Evolutionary conservation across 2,329 filamentous ascomycete genomes (phyloP), one percentile per base, ranked within the genome.

Genomic region (Leptographium galeiforme): DNA sequence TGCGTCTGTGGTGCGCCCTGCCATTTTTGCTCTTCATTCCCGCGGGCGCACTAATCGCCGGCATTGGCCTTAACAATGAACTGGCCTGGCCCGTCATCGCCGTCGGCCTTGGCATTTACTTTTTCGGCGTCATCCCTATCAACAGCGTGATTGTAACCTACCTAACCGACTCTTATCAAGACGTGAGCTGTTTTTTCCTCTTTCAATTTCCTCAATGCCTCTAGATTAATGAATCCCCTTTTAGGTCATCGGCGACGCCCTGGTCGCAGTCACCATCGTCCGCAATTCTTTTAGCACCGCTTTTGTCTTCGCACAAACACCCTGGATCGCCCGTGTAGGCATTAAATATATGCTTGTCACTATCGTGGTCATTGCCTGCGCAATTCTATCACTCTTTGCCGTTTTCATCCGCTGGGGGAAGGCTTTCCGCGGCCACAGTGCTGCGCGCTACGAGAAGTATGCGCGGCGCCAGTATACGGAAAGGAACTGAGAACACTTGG

Each of bases 1-100:
- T 74, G 70, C 63, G 72, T 25, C 62, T 75, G 4, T 46, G 44
- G 44, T 46, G 44, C 30, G 44, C 25, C 10, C 11, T 46, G 44
- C 44, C 44, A 2, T 46, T 46, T 46, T 16, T 46, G n/a, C 10
- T 46, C 18, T 46, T 46, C 44, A 32, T 46, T 18, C 44, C 44
- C 8, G 18, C 19, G 12, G 44, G 44, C 44, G 19, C 44, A 7
- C 19, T 47, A 1, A 7, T 47, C 12, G 32, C 33, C 32, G 25
- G 45, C 19, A 33, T 33, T 25, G 6, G 45, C 45, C 45, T 47
- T 10, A 47, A 33, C 19, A 47, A 47, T 25, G 7, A 47, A 2
- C 12, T 47, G 6, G 25, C 1, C 45, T 47, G 45, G 45, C 45
- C 19, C 12, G 25, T 33, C 12, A 47, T 47, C 32, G 45, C 45